Evolutionary conservation across 2,329 filamentous ascomycete species (phyloP).

Genomic region (Spiromastix sp.): DNA sequence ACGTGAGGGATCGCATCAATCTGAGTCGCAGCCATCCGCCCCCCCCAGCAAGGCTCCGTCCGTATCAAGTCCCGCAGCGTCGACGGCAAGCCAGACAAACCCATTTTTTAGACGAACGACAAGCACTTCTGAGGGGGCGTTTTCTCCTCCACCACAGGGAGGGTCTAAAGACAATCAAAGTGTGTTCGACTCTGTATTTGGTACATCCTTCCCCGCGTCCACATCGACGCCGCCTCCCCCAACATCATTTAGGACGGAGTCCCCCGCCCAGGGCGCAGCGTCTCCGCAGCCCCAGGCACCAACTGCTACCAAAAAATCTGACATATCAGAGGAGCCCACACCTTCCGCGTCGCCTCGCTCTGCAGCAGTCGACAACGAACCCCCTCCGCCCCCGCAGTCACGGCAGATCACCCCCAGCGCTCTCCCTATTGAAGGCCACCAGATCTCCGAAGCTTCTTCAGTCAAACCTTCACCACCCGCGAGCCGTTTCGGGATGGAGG

Average conservation of each 20-base stretch:
- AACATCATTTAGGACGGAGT: conserved; percentile 52
- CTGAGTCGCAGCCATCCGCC: conserved; percentile 19
- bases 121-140: conserved; percentile 38
- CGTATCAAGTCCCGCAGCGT: conserved; percentile 57
- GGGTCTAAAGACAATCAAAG: conserved; percentile 44
- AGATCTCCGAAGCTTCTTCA: conserved; percentile 59
- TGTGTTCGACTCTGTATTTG: conserved; percentile 81
- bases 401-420: conserved; percentile 69
- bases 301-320: conserved; percentile 33
- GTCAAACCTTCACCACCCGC: conserved; percentile 66
- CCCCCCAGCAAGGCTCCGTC: conserved; percentile 30
- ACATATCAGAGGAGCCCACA: conserved; percentile 42
- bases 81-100: conserved; percentile 64
- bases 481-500: conserved; percentile 45
- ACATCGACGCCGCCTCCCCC: conserved; percentile 38
- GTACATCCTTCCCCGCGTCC: conserved; percentile 49
- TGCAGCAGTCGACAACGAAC: conserved; percentile 17
- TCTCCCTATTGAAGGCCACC: conserved; percentile 54
- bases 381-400: conserved; percentile 57
- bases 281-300: conserved; percentile 23
- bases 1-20: conserved; percentile 22
- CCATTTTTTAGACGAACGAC: conserved; percentile 76
- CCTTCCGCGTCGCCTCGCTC: conserved; percentile 54
- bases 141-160: conserved; percentile 31
- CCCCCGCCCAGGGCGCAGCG: conserved; percentile 12